phyloP scores from a whole-genome alignment of 768 basidiomycete species.

The Agaricus bisporus region DNA sequence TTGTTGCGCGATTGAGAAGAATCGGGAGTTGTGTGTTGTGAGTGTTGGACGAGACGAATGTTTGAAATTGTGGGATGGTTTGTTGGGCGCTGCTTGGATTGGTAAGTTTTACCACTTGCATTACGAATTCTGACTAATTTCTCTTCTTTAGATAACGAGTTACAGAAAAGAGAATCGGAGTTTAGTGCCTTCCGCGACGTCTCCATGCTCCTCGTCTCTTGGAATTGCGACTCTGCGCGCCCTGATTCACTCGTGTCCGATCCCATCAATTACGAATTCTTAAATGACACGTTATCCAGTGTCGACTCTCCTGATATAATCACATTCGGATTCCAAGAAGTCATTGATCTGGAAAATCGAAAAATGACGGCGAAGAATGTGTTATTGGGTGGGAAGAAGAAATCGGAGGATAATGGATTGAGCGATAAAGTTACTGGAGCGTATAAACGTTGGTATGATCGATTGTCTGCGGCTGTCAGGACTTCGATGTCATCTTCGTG shows the following conservation, averaged over 20 bases:
- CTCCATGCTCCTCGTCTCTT: slow-evolving; percentile 75
- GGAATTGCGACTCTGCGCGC: slow-evolving; percentile 89
- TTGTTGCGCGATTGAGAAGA: slow-evolving; percentile 65
- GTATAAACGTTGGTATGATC: slow-evolving; percentile 88
- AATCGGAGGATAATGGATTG: slow-evolving; percentile 39
- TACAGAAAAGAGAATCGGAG: slow-evolving; percentile 65
- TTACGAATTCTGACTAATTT: neutral
- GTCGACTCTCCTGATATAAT: slow-evolving; percentile 76
- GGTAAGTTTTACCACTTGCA: slow-evolving; percentile 43
- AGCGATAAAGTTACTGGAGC: slow-evolving; percentile 83
- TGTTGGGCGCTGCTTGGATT: slow-evolving; percentile 80
- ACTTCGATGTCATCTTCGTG: slow-evolving; percentile 64
- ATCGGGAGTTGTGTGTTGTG: slow-evolving; percentile 61
- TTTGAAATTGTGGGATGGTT: slow-evolving; percentile 84
- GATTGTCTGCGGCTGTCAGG: slow-evolving; percentile 65
- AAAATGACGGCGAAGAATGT: slow-evolving; percentile 92
- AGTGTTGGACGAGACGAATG: slow-evolving; percentile 73
- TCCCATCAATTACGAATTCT: slow-evolving; percentile 70
- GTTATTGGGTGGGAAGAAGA: slow-evolving; percentile 71
- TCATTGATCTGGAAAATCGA: slow-evolving; percentile 91
- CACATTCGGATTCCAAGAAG: slow-evolving; percentile 91
- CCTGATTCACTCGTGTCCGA: slow-evolving; percentile 67
- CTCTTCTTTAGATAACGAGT: slow-evolving; percentile 53
- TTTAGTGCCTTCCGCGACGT: slow-evolving; percentile 80
- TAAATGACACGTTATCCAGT: slow-evolving; percentile 70